Evolutionary conservation across 2,329 filamentous ascomycete genomes (phyloP).

Genomic region (Epichloe scottii): DNA sequence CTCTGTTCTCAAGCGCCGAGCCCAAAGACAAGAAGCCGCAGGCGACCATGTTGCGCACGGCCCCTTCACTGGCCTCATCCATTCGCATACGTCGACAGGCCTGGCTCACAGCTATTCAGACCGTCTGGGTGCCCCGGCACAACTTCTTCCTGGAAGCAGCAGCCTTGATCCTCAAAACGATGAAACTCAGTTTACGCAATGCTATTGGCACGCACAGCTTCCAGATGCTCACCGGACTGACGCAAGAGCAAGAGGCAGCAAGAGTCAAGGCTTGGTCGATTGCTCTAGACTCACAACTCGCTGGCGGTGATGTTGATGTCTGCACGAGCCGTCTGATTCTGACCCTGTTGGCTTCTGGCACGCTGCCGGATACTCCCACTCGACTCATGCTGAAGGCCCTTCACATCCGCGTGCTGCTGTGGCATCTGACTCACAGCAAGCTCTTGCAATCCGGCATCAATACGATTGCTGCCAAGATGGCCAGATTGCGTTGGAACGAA

Average conservation of each 20-base stretch:
- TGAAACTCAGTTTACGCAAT: constrained; percentile 71
- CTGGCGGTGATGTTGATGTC: constrained; percentile 79
- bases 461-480: constrained; percentile 58
- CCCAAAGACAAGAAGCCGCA: constrained; percentile 42
- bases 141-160: constrained; percentile 77
- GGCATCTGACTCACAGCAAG: constrained; percentile 57
- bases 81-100: constrained; percentile 78
- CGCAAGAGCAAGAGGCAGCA: constrained; percentile 72
- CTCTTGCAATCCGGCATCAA: constrained; percentile 55
- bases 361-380: constrained; percentile 68
- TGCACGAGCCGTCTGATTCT: constrained; percentile 77
- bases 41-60: constrained; percentile 32
- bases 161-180: constrained; percentile 65
- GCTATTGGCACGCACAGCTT: constrained; percentile 66
- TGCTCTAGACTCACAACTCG: constrained; percentile 82
- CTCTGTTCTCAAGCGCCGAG: constrained; percentile 30
- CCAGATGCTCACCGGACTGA: constrained; percentile 66
- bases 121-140: constrained; percentile 80
- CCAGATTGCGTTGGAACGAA: constrained; percentile 67
- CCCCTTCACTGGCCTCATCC: constrained; percentile 65
- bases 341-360: constrained; percentile 78
- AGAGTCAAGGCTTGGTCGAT: constrained; percentile 88
- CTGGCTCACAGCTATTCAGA: constrained; percentile 88
- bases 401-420: constrained; percentile 80
- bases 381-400: constrained; percentile 85